Evolutionary conservation across 2,329 filamentous ascomycete species (phyloP), one percentile per base, ranked within the genome.

Genomic region (Cytospora piceae): DNA sequence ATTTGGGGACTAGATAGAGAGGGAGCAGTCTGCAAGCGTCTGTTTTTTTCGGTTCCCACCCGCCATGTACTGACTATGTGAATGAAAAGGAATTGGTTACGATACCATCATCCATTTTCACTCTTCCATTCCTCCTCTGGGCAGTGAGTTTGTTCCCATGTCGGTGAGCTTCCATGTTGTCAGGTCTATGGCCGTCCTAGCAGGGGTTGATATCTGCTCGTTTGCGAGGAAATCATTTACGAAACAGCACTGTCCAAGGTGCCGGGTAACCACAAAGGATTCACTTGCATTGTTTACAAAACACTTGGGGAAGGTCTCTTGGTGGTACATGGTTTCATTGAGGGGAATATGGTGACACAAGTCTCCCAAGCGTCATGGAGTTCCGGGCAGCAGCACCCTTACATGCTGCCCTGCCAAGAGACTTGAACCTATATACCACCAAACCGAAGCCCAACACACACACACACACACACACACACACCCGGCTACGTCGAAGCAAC

Each of bases 1-100:
- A 42, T 57, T 42, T 55, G 55, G 54, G 42, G 29, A 62, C 42
- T 52, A 65, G 63, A 65, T 56, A 42, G 55, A 63, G 55, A 62
- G 46, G 46, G 61, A 63, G 61, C 61, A 52, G 61, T 54, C 54
- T 46, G 61, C 61, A 52, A 63, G 61, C 61, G 61, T 63, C 61
- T 63, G 31, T 63, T 32, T 31, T 51, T 17, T 57, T 39, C 37
- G 61, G 55, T 57, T 56, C 61, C 53, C 51, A 46, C 49, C 52
- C 42, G 22, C 69, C 63, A 72, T 49, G 46, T 57, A 63, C 53
- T 57, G 42, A 57, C 42, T 51, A 63, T 57, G 53, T 58, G 61
- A 63, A 58, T 63, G 53, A 27, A 31, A 56, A 46, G 15, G n/a
- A 52, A 42, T 42, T 17, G 39, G 39, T 42, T n/a, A 20, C 20